Evolutionary conservation across 768 basidiomycete species (phyloP).

Genomic region (Suillus brevipes): DNA sequence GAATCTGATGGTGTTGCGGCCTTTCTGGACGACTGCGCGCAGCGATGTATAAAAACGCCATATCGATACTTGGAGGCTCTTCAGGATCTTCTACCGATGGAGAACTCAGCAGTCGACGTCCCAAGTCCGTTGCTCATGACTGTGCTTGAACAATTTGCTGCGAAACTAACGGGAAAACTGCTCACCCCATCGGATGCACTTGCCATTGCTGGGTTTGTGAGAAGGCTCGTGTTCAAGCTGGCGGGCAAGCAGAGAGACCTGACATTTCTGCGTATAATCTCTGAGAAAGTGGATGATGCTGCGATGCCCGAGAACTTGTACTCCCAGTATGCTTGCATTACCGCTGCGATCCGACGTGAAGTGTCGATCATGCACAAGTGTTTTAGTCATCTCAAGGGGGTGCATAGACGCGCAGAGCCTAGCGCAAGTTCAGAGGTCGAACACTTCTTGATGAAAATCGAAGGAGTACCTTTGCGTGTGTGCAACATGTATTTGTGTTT

Average conservation of each 20-base stretch:
- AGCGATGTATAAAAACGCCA: slow-evolving; percentile 78
- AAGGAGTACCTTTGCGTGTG: slow-evolving; percentile 49
- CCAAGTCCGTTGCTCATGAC: slow-evolving; percentile 77
- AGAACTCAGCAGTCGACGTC: slow-evolving; percentile 8
- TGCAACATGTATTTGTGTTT: slow-evolving; percentile 9
- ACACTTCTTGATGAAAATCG: slow-evolving; percentile 48
- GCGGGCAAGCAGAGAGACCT: slow-evolving; percentile 53
- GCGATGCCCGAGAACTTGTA: slow-evolving; percentile 33
- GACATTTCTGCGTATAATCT: slow-evolving; percentile 36
- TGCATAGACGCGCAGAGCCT: slow-evolving; percentile 4
- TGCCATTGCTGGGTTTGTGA: slow-evolving; percentile 60
- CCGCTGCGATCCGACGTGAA: slow-evolving; percentile 46
- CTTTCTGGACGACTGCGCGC: slow-evolving; percentile 87
- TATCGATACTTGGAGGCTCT: slow-evolving; percentile 84
- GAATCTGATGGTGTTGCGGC: slow-evolving; percentile 57
- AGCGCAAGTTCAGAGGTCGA: slow-evolving; percentile 30
- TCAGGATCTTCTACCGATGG: slow-evolving; percentile 32
- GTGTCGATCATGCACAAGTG: slow-evolving; percentile 39
- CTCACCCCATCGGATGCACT: slow-evolving; percentile 62
- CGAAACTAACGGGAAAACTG: slow-evolving; percentile 58
- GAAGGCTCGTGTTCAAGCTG: slow-evolving; percentile 62
- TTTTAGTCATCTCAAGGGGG: slow-evolving; percentile 33
- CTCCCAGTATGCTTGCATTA: slow-evolving; percentile 35
- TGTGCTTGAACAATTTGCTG: slow-evolving; percentile 72
- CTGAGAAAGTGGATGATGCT: slow-evolving; percentile 38